Percentiles rank a stretch among this genome's conserved stretches.
Conservation (phyloP, 352 stramenopile genomes). For the Saprolegnia diclina region DNA sequence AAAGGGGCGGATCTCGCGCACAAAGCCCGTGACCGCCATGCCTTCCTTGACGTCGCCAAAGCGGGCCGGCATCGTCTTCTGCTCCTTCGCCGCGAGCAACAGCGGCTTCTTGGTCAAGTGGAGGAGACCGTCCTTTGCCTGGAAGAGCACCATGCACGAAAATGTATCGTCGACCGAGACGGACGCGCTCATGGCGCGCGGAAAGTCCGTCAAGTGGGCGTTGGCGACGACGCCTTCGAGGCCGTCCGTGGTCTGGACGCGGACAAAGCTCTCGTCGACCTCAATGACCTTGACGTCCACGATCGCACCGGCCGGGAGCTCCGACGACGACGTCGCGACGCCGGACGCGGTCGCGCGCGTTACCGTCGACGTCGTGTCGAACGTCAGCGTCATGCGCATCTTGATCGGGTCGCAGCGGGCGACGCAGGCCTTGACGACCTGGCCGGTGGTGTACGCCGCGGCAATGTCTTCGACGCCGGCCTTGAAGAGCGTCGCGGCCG, state of each 20-base stretch:
- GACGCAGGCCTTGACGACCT: slow-evolving; percentile 80
- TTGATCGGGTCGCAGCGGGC: slow-evolving; percentile 67
- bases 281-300: slow-evolving; percentile 62
- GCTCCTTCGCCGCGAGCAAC: slow-evolving; percentile 44
- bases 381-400: slow-evolving; percentile 83
- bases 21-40: slow-evolving; percentile 62
- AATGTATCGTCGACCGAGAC: slow-evolving; percentile 69
- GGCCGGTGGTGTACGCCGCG: slow-evolving; percentile 77
- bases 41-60: slow-evolving; percentile 45
- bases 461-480: slow-evolving; percentile 79
- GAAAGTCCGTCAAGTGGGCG: slow-evolving; percentile 82
- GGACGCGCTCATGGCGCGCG: slow-evolving; percentile 34
- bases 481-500: slow-evolving; percentile 72
- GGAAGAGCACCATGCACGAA: slow-evolving; percentile 60
- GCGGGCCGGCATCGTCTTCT: slow-evolving; percentile 33
- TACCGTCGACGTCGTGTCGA: slow-evolving; percentile 51
- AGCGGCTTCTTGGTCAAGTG: slow-evolving; percentile 81
- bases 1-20: slow-evolving; percentile 65
- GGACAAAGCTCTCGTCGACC: slow-evolving; percentile 57
- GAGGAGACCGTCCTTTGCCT: slow-evolving; percentile 60
- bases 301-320: slow-evolving; percentile 42
- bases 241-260: slow-evolving; percentile 67
- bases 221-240: slow-evolving; percentile 70
- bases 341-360: slow-evolving; percentile 13
- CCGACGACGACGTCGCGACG: slow-evolving; percentile 31